Base-by-base conservation (phyloP, 495 filamentous ascomycete species). In the Penicillium steckii region DNA sequence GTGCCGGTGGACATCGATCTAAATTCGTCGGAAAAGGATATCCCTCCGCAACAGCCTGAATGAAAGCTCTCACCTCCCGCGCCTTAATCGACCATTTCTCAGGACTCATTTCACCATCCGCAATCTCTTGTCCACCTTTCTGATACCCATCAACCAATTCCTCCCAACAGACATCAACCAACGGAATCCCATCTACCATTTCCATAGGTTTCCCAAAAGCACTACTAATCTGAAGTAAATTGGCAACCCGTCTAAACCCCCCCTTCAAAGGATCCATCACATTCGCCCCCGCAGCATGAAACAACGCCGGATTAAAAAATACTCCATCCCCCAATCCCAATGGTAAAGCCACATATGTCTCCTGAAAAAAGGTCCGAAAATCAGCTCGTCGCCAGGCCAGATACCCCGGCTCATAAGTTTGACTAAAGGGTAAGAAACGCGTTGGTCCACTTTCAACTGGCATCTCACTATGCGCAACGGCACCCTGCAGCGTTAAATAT, bases 141-240 rank as follows among this genome's bases (percentile, higher is more conserved):
- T 51, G 23, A 55, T 64, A 76, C 56, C 62, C 60, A 22, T 50
- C 43, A 10, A 41, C 38, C 46, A 82, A 30, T 13, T 48, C 33
- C 9, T 70, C 71, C 74, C 76, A 83, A 15, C 61, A 69, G 9
- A 18, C 27, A 24, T 70, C 65, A 12, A 82, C 59, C 25, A 82
- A 50, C 13, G 70, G 68, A 37, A 72, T 26, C 3, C 65, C 67
- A 58, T 83, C 78, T 3, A 84, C 63, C 2, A 35, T 70, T 60
- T 84, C 80, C 80, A 84, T 84, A 9, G 78, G 66, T 51, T 80
- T 81, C n/a, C 79, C 81, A 62, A 84, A 71, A 7, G 79, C 79
- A 52, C 68, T 72, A 42, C 76, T 78, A 25, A 83, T 68, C 61
- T 83, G 81, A 52, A 82, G 35, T 27, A 83, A 59, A 59, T 82